A percentile compares a stretch with the other conserved stretches of the same genome.
Evolutionary conservation across 495 filamentous ascomycete genomes (phyloP).

Genomic region (Delitschia confertaspora): DNA sequence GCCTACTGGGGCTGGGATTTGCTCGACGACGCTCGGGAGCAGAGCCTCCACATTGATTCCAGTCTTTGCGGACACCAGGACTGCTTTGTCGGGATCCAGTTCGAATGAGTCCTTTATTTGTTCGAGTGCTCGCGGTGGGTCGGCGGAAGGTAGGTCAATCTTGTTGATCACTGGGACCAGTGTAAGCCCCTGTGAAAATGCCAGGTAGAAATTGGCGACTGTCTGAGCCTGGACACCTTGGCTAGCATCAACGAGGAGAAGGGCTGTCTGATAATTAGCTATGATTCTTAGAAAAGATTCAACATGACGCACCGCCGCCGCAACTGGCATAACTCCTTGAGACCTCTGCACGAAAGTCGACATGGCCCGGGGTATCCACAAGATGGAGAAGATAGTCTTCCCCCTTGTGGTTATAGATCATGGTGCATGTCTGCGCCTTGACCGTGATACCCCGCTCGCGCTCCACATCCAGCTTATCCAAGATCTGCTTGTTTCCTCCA

Average conservation of each 20-base stretch:
- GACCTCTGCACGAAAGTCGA: slow-evolving; percentile 95
- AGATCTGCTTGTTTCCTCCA: slow-evolving; percentile 84
- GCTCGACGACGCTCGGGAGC: slow-evolving; percentile 74
- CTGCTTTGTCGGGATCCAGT: slow-evolving; percentile 68
- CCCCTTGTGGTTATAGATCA: slow-evolving; percentile 82
- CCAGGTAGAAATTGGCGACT: slow-evolving; percentile 95
- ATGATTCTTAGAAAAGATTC: not conserved
- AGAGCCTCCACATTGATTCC: slow-evolving; percentile 74
- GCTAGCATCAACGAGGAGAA: slow-evolving; percentile 86
- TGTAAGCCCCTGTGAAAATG: slow-evolving; percentile 79
- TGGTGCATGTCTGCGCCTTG: slow-evolving; percentile 96
- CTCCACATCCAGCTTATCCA: slow-evolving; percentile 96
- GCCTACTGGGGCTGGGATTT: slow-evolving; percentile 73
- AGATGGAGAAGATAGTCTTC: slow-evolving; percentile 89
- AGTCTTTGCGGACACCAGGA: slow-evolving; percentile 88
- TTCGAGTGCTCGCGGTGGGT: slow-evolving; percentile 70
- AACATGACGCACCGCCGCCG: slow-evolving; percentile 48
- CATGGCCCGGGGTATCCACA: slow-evolving; percentile 94
- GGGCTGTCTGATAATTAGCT: slow-evolving; percentile 38
- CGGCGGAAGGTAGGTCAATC: slow-evolving; percentile 81
- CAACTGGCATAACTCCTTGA: slow-evolving; percentile 90
- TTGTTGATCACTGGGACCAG: slow-evolving; percentile 95
- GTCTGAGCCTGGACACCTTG: slow-evolving; percentile 92
- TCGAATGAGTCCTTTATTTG: slow-evolving; percentile 84
- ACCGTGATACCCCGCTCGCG: slow-evolving; percentile 94